A percentile compares a stretch with the other conserved stretches of the same genome.
These are phyloP conservation scores for Didymella keratinophila DNA, from an alignment of 2,329 filamentous ascomycete species.

Conservation along the genomic window DNA sequence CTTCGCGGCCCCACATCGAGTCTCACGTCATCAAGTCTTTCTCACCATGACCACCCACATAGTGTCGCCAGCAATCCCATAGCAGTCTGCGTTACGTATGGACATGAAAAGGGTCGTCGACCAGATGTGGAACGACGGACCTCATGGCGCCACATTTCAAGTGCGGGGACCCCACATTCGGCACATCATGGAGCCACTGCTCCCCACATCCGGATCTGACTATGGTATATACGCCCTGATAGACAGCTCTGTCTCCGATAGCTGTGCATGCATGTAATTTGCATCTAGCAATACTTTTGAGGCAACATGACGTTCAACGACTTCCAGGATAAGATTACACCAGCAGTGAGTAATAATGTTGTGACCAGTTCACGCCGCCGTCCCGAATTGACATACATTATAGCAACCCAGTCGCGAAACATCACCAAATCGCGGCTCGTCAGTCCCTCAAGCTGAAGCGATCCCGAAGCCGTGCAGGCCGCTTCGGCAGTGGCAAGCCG, in stretches of 20 bases:
- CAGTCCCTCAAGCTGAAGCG: conserved; percentile 50
- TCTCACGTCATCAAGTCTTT: background rate
- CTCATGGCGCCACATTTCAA: background rate
- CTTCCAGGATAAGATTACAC: conserved; percentile 44
- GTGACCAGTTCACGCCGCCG: background rate
- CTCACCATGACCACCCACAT: background rate
- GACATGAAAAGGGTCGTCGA: background rate
- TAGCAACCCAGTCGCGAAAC: conserved; percentile 44
- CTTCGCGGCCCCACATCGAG: conserved; percentile 1
- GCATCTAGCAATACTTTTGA: background rate
- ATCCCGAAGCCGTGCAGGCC: conserved; percentile 48
- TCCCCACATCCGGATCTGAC: conserved; percentile 16
- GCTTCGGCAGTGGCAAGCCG: conserved; percentile 50
- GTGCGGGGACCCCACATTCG: conserved; percentile 41
- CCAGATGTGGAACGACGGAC: background rate
- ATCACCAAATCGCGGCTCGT: conserved; percentile 53
- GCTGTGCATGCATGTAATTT: too few relatives aligned
- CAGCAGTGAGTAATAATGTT: conserved; percentile 23
- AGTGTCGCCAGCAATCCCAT: background rate
- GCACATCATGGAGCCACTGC: conserved; percentile 12
- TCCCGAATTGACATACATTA: background rate
- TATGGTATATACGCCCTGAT: background rate
- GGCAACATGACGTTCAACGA: conserved; percentile 42
- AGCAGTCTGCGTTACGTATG: background rate
- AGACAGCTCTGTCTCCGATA: too few relatives aligned